Base-by-base conservation (phyloP, 2,329 filamentous ascomycete species). In the Cadophora gregata region DNA sequence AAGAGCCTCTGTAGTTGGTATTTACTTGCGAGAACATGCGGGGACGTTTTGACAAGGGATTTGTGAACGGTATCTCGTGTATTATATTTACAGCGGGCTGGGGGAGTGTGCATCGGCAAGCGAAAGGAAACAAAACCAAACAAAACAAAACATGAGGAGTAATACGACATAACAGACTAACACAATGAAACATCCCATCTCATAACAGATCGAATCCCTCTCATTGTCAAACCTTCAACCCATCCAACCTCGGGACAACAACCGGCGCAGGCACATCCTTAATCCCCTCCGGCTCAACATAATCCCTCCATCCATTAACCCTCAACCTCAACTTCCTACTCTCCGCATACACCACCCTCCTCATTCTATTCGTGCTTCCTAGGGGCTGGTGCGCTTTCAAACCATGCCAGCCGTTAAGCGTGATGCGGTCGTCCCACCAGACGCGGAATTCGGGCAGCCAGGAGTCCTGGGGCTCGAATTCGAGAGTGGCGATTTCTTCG, bases 391-490 rank as follows among this genome's bases (percentile, higher is more conserved):
- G 69, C 45, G 60, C 45, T 63, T 64, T 66, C 59, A 70, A 19
- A 5, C 69, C 69, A 58, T 70, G 66, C 69, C 69, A 68, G 7
- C 48, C 59, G 51, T 70, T 68, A 14, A 58, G 38, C 38, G 69
- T 70, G 62, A 70, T 70, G 36, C 67, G 47, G 62, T 70, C 69
- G 42, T 70, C 69, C 66, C 69, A 70, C 69, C 69, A 70, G 4
- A 67, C 64, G 1, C 69, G 38, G 56, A 70, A 70, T 29, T 67
- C 66, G 0, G 69, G 69, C 25, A 68, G 29, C 69, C 69, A 70
- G 21, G 62, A 65, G 50, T 70, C 69, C 55, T 70, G 64, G 6
- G 66, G 66, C 45, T 70, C 66, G 45, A 70, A 68, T 27, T 70
- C 66, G 12, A 70, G 45, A 1, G 67, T 68, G 5, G 69, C 69